Evolutionary conservation across 192 early-diverging fungal genomes (phyloP), one percentile per base, ranked within the genome.

Genomic region (Coemansia sp.): DNA sequence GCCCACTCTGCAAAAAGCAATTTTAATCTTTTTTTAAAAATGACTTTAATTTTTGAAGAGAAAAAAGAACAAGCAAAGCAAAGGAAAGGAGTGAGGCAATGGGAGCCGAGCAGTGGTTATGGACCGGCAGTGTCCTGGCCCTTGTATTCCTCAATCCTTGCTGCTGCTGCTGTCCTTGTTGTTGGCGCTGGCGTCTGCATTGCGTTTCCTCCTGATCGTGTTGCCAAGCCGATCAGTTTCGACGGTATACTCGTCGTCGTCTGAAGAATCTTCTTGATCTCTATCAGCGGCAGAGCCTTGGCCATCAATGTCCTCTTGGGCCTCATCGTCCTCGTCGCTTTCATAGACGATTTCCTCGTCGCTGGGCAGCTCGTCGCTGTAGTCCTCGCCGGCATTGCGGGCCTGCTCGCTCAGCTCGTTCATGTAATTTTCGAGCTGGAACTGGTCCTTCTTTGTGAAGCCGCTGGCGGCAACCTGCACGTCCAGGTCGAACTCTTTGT

Each of bases 391-490:
- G 11, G 39, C 3, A 5, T 49, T 53, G 14, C 23, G 32, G 5
- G 27, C 45, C 9, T 36, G 52, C 11, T 51, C 42, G 18, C 25
- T 34, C 6, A 67, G 23, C 23, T 61, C 55, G 25, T 60, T 50
- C 63, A 73, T 76, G 42, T 74, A 32, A 20, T 47, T 53, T 1
- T 97, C 94, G 18, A 98, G 73, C 76, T 95, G 92, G 48, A 87
- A 58, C 75, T 97, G 92, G 68, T 92, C 90, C 68, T 95, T 88
- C 65, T 88, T 91, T 14, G 89, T 93, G 64, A 98, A 98, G 29
- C 97, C 97, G 73, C 93, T 95, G 24, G 97, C 97, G 20, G 94
- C 91, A 0, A 97, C 96, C 78, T 98, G 85, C 6, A 99, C 88
- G 82, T 99, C 97, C 23, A 99, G 82, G 61, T 85, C 83, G 72